Base-by-base conservation (phyloP, 768 basidiomycete species). In the Termitomyces eurrhizus region DNA sequence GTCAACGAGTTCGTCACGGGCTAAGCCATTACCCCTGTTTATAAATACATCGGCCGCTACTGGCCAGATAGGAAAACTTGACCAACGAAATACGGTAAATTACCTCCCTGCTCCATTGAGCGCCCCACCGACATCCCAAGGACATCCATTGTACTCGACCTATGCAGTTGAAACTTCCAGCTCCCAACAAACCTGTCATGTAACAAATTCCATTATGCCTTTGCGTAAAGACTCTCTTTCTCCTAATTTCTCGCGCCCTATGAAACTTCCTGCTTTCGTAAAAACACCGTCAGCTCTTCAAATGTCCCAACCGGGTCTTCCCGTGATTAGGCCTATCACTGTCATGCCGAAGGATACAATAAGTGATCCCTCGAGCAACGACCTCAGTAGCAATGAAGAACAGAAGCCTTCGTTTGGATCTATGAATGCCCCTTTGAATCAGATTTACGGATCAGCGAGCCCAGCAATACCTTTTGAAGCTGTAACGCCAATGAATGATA, bases 21-120 rank as follows among this genome's bases (percentile, higher is more conserved):
- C 57, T 56, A 26, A 26, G 7, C 61, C 59, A 48, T 52, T 48
- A 12, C 26, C 50, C 16, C 60, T 64, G n/a, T 57, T 57, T 29
- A 33, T 66, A 8, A 39, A 35, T 29, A 60, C 58, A 32, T 24
- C 48, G 9, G 29, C 42, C 12, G 54, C 46, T 46, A 12, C 52
- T 52, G 12, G 36, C 29, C 37, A 50, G 7, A 36, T 26, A 18
- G 21, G 26, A 24, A 56, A 50, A 16, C 32, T 26, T 13, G 42
- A 39, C 0, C 24, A 35, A 18, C 37, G 52, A 12, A 21, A n/a
- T 6, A 26, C 29, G 36, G n/a, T 14, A 9, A 26, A 44, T n/a
- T 58, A 48, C 32, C 44, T 53, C 42, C 35, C 62, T 26, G 58
- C 53, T 49, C 62, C 62, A 26, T 37, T 57, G 35, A 65, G 52